These are phyloP conservation scores for Silene uniflora DNA, from an alignment of 148 eudicot species.

Conservation along the genomic window DNA sequence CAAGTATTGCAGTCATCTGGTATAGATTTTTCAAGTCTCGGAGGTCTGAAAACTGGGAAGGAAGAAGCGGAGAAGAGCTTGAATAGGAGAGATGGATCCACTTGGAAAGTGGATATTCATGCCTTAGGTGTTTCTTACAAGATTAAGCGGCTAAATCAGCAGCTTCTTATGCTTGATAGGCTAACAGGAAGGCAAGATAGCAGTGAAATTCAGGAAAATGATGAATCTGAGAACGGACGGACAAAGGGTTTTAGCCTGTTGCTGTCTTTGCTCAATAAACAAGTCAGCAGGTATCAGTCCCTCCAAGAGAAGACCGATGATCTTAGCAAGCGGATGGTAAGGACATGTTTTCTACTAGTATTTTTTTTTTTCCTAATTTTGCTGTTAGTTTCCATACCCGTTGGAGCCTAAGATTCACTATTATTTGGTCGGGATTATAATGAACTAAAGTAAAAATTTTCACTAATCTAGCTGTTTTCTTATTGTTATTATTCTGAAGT, in stretches of 20 bases:
- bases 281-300: constrained; percentile 72
- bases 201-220: constrained; percentile 32
- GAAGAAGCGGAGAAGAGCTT: constrained; percentile 21
- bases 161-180: constrained; percentile 73
- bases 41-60: constrained; percentile 26
- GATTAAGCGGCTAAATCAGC: constrained; percentile 88
- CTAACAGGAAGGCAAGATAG: constrained; percentile 59
- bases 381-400: too few species aligned
- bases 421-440: too few species aligned
- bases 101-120: constrained; percentile 79
- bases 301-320: constrained; percentile 84
- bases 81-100: constrained; percentile 28
- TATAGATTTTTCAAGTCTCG: constrained; percentile 21
- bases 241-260: constrained; percentile 41
- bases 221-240: constrained; percentile 25
- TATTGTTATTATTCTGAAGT: too few species aligned
- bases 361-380: neutral
- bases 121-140: constrained; percentile 85
- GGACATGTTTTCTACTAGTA: neutral
- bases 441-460: too few species aligned
- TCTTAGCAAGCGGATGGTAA: constrained; percentile 79
- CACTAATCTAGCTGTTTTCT: too few species aligned
- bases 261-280: constrained; percentile 66
- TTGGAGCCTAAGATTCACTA: too few species aligned
- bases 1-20: constrained; percentile 27